These are phyloP conservation scores for Solanum sparsipilum DNA, from an alignment of 257 asterid genomes.

Conservation along the genomic window DNA sequence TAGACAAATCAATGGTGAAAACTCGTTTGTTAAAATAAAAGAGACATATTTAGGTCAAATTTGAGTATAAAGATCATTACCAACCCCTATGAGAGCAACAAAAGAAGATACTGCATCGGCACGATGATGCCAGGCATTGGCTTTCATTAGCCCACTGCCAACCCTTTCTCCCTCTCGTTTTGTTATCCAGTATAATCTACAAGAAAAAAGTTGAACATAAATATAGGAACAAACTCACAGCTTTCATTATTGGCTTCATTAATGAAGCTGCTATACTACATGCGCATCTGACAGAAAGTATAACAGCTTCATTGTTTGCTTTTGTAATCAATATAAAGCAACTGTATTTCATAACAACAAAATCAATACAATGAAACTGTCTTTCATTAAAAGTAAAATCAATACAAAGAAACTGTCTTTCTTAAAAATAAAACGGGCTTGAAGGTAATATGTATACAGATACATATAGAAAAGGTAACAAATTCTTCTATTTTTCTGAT, in stretches of 20 bases:
- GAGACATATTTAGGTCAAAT: neutral
- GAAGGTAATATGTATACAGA: neutral
- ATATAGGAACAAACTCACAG: neutral
- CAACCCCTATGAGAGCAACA: slow-evolving; percentile 98
- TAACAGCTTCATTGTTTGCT: neutral
- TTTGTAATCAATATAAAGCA: neutral
- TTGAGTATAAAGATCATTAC: slow-evolving; percentile 31
- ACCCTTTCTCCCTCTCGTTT: slow-evolving; percentile 78
- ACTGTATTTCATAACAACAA: neutral
- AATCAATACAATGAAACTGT: neutral
- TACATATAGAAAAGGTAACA: neutral
- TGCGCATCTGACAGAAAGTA: neutral
- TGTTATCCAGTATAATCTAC: slow-evolving; percentile 76
- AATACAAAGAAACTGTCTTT: neutral
- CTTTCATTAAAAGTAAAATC: neutral
- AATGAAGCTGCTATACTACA: neutral
- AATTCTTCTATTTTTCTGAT: neutral
- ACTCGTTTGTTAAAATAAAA: neutral
- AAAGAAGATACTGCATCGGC: slow-evolving; percentile 92
- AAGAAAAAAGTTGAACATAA: neutral
- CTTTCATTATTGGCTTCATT: neutral
- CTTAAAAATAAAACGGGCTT: neutral
- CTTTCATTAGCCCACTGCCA: slow-evolving; percentile 98
- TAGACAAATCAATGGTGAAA: neutral
- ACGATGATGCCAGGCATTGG: slow-evolving; percentile 99